Conservation (phyloP, 1,139 yeast species). For the Suhomyces terraborum region DNA sequence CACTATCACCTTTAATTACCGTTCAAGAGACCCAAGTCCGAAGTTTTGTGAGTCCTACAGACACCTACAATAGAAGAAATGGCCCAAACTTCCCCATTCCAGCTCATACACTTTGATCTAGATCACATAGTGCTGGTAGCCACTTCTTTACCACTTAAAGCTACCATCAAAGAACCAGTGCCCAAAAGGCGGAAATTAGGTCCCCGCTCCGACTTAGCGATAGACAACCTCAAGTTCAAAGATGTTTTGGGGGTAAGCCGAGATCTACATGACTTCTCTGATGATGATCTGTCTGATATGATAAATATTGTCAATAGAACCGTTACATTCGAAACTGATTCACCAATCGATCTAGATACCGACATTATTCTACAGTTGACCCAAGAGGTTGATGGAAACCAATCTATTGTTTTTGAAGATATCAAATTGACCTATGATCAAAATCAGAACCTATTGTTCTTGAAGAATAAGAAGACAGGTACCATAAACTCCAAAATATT, state of each 20-base stretch:
- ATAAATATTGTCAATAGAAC: constrained; percentile 6
- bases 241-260: constrained; percentile 7
- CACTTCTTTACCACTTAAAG: constrained; percentile 5
- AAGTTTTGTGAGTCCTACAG: neutral
- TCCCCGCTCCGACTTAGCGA: constrained; percentile 9
- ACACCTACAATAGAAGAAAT: neutral
- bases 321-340: neutral
- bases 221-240: constrained; percentile 15
- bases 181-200: constrained; percentile 14
- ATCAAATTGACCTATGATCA: constrained; percentile 15
- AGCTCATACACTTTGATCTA: constrained; percentile 18
- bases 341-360: constrained; percentile 2
- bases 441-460: constrained; percentile 10
- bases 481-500: constrained; percentile 5
- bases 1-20: neutral
- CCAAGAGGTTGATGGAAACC: constrained; percentile 2
- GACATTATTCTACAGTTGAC: neutral
- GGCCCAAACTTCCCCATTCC: constrained; percentile 2
- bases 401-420: constrained; percentile 10
- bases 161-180: neutral
- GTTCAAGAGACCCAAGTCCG: neutral
- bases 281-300: constrained; percentile 3
- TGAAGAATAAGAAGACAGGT: constrained; percentile 15
- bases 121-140: constrained; percentile 12
- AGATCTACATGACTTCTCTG: neutral